Conservation (phyloP, 169 alveolate genomes). For the Babesia bovis region DNA sequence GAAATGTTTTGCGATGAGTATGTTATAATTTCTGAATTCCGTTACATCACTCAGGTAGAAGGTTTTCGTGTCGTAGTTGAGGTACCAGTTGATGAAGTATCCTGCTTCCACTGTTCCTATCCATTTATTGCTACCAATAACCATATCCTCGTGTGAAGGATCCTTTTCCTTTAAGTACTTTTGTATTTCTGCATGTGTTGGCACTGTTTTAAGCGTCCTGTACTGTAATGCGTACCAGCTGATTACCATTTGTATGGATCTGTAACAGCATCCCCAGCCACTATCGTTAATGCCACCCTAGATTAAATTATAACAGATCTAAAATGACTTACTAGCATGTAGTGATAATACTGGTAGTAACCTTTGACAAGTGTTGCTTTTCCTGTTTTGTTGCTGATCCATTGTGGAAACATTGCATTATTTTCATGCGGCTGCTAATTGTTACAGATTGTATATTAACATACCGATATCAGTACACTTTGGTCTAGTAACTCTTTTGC, state of each 20-base stretch:
- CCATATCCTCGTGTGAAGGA: slow-evolving; percentile 57
- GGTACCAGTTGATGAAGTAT: slow-evolving; percentile 69
- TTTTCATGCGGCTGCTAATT: slow-evolving; percentile 47
- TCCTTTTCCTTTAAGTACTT: slow-evolving; percentile 61
- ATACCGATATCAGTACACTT: slow-evolving; percentile 34
- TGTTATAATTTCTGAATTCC: slow-evolving; percentile 67
- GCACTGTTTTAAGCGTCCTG: slow-evolving; percentile 60
- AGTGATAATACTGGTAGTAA: slow-evolving; percentile 72
- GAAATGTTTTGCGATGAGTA: slow-evolving; percentile 66
- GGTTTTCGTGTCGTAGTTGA: slow-evolving; percentile 63
- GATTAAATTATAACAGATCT: neutral
- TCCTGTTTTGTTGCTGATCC: slow-evolving; percentile 61
- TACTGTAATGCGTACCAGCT: slow-evolving; percentile 77
- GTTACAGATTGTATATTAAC: neutral
- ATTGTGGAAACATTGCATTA: slow-evolving; percentile 47
- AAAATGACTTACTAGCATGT: slow-evolving; percentile 36
- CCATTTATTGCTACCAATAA: slow-evolving; percentile 71
- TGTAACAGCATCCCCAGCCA: slow-evolving; percentile 80
- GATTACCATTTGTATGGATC: slow-evolving; percentile 74
- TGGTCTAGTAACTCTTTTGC: slow-evolving; percentile 19
- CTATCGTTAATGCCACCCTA: slow-evolving; percentile 70
- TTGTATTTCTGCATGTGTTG: slow-evolving; percentile 66
- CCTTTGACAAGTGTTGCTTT: slow-evolving; percentile 53
- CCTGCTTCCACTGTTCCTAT: slow-evolving; percentile 79
- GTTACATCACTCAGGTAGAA: slow-evolving; percentile 58